phyloP scores from a whole-genome alignment of 805 yeast genomes.

The Yamadazyma endophytica region DNA sequence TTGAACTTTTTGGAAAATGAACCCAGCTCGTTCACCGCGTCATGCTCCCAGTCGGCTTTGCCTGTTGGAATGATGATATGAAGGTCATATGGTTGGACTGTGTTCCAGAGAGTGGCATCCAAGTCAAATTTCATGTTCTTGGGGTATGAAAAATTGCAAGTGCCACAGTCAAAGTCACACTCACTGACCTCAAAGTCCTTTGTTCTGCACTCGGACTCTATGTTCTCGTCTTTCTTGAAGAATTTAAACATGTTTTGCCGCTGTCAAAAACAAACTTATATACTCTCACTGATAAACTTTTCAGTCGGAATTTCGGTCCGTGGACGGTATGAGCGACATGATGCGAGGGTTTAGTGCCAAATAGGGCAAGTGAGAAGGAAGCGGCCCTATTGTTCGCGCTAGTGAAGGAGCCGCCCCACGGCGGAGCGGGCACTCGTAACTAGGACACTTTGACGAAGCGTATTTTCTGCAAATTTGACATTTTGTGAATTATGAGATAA shows the following conservation, averaged over 20 bases:
- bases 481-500: no score
- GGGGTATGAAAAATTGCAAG: constrained; percentile 55
- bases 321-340: no score
- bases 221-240: constrained; percentile 1
- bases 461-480: no score
- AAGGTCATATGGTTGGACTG: constrained; percentile 63
- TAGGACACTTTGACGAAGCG: no score
- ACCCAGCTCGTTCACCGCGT: constrained; percentile 48
- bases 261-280: no score
- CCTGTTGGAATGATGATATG: constrained; percentile 85
- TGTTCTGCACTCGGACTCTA: constrained; percentile 1
- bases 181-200: constrained; percentile 34
- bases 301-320: no score
- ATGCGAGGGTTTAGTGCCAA: no score
- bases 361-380: no score
- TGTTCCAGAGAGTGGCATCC: constrained; percentile 52
- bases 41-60: constrained; percentile 77
- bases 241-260: constrained; percentile 3
- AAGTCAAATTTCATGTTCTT: constrained; percentile 40
- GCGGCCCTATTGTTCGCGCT: no score
- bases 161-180: constrained; percentile 51
- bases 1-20: constrained; percentile 44
- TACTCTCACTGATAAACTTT: no score
- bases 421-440: no score
- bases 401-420: no score